Evolutionary conservation across 2,329 filamentous ascomycete species (phyloP), one percentile per base, ranked within the genome.

Genomic region (Colletotrichum brevisporum): DNA sequence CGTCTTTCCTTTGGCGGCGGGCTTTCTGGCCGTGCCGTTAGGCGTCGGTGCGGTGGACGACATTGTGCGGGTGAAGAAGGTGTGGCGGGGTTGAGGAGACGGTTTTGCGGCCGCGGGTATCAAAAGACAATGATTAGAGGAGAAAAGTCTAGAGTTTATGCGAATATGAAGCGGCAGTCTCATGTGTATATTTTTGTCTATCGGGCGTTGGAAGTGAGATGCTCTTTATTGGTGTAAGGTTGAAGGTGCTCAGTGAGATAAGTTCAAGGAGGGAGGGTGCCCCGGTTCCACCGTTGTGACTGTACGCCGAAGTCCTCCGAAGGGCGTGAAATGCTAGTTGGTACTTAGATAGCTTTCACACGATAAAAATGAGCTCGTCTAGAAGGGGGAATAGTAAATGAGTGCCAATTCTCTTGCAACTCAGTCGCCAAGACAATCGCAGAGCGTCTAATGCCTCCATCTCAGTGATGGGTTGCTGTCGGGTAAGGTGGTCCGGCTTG

Each of bases 1-100:
- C 63, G 78, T 85, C 79, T 86, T 87, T 47, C 75, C 79, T 63
- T 78, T 78, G 69, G 77, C 75, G 64, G 77, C 78, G 5, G 76
- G 67, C 67, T 78, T 77, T 60, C 76, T 77, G 56, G 73, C 71
- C 50, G 67, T 50, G 68, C 68, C 71, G 55, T 74, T 71, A 27
- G 74, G 69, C 65, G 62, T 62, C 15, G 45, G 31, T 45, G 51
- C 10, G 21, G 62, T 56, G 27, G 31, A 10, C 8, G 66, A 66
- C 66, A 69, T 69, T 61, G 24, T 61, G 55, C 51, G 47, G 31
- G 16, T 51, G 26, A 61, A 43, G 26, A 61, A 43, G 6, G 24
- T 18, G 12, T 47, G 36, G 48, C 48, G 6, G 58, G 13, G 8
- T 5, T 18, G 3, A 9, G 24, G 47, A 2, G n/a, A 10, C 21